These are phyloP conservation scores for Aspergillus versicolor DNA, from an alignment of 2,329 filamentous ascomycete genomes.

Conservation along the genomic window DNA sequence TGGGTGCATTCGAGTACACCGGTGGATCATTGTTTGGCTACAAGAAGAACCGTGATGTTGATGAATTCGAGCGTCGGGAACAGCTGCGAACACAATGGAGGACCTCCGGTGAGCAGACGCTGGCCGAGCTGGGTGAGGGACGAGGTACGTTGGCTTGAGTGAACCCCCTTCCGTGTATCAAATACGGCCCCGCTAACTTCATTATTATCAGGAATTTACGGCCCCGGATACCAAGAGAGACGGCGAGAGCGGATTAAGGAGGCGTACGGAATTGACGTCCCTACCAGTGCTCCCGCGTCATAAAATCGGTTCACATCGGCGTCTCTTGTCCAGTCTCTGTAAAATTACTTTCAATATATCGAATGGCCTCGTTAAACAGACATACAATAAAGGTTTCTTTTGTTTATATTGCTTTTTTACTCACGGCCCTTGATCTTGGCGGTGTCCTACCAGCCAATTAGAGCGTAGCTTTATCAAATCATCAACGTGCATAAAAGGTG, in stretches of 20 bases:
- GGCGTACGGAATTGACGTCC: constrained; percentile 83
- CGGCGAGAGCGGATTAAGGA: constrained; percentile 78
- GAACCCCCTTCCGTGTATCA: not conserved
- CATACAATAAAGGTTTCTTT: constrained; percentile 20
- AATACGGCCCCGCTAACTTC: constrained; percentile 14
- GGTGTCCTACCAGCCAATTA: constrained; percentile 26
- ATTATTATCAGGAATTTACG: constrained; percentile 65
- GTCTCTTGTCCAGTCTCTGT: constrained; percentile 21
- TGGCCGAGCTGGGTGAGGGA: constrained; percentile 80
- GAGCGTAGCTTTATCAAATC: constrained; percentile 29
- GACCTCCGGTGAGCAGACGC: constrained; percentile 73
- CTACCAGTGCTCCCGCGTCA: constrained; percentile 50
- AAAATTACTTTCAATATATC: constrained; percentile 27
- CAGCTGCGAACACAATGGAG: constrained; percentile 70
- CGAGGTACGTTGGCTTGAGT: constrained; percentile 63
- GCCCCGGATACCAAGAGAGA: constrained; percentile 80
- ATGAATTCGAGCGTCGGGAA: constrained; percentile 77
- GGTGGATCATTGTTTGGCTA: constrained; percentile 61
- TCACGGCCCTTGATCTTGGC: not conserved
- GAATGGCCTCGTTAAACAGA: constrained; percentile 20
- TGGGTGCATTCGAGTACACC: constrained; percentile 68
- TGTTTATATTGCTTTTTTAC: constrained; percentile 2
- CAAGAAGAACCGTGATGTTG: constrained; percentile 56
- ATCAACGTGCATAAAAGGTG: not conserved
- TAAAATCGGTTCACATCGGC: constrained; percentile 29